A percentile compares a stretch with the other conserved stretches of the same genome.
These are phyloP conservation scores for Arabidopsis thaliana DNA, from an alignment of 345 rosid species.

Conservation along the genomic window DNA sequence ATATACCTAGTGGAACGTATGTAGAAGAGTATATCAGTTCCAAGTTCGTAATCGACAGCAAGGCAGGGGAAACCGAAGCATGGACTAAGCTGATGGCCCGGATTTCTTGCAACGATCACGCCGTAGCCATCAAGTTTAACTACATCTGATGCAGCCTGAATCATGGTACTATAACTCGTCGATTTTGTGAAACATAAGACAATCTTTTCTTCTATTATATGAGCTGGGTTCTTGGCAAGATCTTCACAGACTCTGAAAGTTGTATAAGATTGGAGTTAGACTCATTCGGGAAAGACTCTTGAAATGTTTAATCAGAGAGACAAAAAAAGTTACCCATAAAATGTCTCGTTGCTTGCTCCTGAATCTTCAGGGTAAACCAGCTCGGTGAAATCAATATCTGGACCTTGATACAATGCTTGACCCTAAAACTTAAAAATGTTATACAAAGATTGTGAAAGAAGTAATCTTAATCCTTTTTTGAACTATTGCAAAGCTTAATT, in stretches of 20 bases:
- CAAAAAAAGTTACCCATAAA: constrained; percentile 42
- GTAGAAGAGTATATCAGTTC: constrained; percentile 66
- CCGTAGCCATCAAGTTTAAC: constrained; percentile 58
- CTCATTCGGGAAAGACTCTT: background rate
- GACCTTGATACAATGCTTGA: constrained; percentile 60
- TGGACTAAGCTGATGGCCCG: constrained; percentile 49
- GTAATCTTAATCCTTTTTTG: background rate
- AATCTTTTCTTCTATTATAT: constrained; percentile 54
- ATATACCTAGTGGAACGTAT: constrained; percentile 56
- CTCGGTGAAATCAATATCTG: constrained; percentile 48
- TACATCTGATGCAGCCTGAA: constrained; percentile 49
- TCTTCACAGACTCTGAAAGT: constrained; percentile 35
- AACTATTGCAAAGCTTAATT: background rate
- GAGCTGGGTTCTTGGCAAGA: constrained; percentile 31
- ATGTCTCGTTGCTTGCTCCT: constrained; percentile 28
- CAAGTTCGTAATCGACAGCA: constrained; percentile 68
- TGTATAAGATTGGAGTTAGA: background rate
- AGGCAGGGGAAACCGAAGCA: constrained; percentile 62
- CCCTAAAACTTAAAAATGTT: constrained; percentile 47
- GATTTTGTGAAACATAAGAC: constrained; percentile 63
- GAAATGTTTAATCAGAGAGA: background rate
- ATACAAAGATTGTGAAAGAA: background rate
- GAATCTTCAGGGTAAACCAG: constrained; percentile 54
- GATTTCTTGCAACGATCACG: constrained; percentile 62
- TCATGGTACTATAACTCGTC: constrained; percentile 27